Evolutionary conservation across 768 basidiomycete genomes (phyloP).

Genomic region (Tephrocybe rancida): DNA sequence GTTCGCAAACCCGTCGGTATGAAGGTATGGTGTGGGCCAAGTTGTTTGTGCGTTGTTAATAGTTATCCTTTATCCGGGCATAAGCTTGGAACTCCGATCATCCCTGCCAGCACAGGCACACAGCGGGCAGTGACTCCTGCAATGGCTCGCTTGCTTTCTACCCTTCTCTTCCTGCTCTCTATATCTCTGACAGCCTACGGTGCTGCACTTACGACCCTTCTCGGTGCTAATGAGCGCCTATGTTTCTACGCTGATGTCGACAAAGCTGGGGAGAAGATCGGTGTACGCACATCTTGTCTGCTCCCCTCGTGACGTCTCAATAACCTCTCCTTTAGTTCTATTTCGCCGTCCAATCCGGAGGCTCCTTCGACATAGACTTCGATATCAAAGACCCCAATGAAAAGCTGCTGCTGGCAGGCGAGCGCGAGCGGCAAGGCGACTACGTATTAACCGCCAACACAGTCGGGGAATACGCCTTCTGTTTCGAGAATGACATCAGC

Average conservation of each 20-base stretch:
- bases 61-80: too few species aligned
- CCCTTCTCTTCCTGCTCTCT: constrained; percentile 37
- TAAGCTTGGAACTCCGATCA: constrained; percentile 16
- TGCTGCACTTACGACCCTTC: constrained; percentile 78
- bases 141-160: constrained; percentile 17
- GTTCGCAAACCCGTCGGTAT: too few species aligned
- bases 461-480: constrained; percentile 91
- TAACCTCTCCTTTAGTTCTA: constrained; percentile 70
- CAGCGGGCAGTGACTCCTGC: not conserved
- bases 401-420: constrained; percentile 84
- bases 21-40: too few species aligned
- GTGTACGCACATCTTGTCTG: constrained; percentile 48
- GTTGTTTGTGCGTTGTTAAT: not conserved
- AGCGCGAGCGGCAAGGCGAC: constrained; percentile 93
- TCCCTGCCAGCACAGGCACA: constrained; percentile 12
- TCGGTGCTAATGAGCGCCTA: constrained; percentile 76
- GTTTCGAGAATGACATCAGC: constrained; percentile 98
- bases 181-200: constrained; percentile 41
- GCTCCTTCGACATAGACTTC: constrained; percentile 95
- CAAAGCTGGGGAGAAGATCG: constrained; percentile 91
- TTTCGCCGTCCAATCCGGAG: constrained; percentile 98
- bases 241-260: constrained; percentile 98
- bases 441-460: constrained; percentile 95
- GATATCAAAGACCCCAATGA: constrained; percentile 91
- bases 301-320: constrained; percentile 8